Conservation (phyloP, 495 filamentous ascomycete species). For the Letharia lupina region DNA sequence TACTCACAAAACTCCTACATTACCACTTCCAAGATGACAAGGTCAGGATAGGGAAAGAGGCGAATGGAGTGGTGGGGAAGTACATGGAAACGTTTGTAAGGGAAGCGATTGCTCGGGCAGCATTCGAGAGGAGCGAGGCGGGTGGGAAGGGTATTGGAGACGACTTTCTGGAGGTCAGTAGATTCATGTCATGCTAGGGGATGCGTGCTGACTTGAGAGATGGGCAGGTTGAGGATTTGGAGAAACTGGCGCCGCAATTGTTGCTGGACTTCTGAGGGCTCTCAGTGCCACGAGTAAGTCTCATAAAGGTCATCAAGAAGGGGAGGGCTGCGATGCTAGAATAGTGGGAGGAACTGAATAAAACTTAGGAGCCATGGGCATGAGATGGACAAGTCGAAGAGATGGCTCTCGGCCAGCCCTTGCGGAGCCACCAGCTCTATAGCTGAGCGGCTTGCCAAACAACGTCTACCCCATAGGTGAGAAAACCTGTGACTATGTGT, state of each 20-base stretch:
- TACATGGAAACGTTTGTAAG: constrained; percentile 90
- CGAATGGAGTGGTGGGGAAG: constrained; percentile 66
- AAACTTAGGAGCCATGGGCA: background rate
- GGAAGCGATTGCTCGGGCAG: constrained; percentile 80
- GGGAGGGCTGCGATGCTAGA: background rate
- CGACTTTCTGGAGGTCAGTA: constrained; percentile 64
- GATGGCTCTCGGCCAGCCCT: background rate
- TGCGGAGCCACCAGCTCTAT: background rate
- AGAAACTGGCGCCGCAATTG: constrained; percentile 84
- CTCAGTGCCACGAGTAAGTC: background rate
- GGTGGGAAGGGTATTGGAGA: constrained; percentile 23
- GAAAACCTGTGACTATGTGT: background rate
- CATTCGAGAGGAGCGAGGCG: constrained; percentile 49
- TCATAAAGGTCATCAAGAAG: too few relatives aligned
- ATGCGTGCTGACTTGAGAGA: background rate
- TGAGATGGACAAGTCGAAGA: background rate
- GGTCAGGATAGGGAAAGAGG: constrained; percentile 70
- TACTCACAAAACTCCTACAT: constrained; percentile 69
- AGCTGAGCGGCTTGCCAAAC: background rate
- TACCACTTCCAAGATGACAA: constrained; percentile 62
- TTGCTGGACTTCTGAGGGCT: constrained; percentile 67
- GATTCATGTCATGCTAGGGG: background rate
- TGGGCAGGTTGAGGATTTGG: constrained; percentile 57
- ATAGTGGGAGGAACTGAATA: background rate
- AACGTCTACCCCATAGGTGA: background rate